Percentiles rank a stretch among this genome's conserved stretches.
Conservation (phyloP, 192 early-diverging fungal genomes). For the Gigaspora rosea region DNA sequence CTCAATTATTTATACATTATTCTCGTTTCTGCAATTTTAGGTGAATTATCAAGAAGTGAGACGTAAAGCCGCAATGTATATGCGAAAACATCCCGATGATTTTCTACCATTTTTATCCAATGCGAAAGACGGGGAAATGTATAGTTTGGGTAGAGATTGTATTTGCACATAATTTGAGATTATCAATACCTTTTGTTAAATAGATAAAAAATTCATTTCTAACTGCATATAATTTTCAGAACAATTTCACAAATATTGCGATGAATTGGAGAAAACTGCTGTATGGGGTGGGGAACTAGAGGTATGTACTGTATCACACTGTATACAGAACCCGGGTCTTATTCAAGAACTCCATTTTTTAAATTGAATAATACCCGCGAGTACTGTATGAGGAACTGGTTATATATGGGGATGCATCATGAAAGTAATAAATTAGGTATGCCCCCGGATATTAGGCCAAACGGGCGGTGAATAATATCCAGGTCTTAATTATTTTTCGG, state of each 20-base stretch:
- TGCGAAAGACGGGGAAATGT: conserved; percentile 80
- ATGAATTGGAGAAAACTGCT: conserved; percentile 76
- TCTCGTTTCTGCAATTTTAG: conserved; percentile 24
- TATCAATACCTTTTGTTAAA: background rate
- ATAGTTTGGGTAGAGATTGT: conserved; percentile 47
- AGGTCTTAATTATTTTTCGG: too few species aligned
- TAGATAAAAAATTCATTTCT: background rate
- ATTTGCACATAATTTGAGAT: conserved; percentile 14
- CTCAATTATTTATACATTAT: background rate
- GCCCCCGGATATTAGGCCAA: too few species aligned
- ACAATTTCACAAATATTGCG: conserved; percentile 77
- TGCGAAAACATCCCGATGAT: conserved; percentile 80
- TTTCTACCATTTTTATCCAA: conserved; percentile 84
- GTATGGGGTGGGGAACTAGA: conserved; percentile 95
- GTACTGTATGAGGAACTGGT: too few species aligned
- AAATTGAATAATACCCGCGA: too few species aligned
- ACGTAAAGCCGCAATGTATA: conserved; percentile 72
- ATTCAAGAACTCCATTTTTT: too few species aligned
- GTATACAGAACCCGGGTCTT: background rate
- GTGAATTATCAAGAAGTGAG: conserved; percentile 67
- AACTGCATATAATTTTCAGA: conserved; percentile 38
- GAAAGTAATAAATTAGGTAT: too few species aligned
- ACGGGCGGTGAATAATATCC: too few species aligned
- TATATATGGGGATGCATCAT: too few species aligned
- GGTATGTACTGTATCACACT: conserved; percentile 42